Percentiles rank a stretch among this genome's conserved stretches.
These are phyloP conservation scores for Venturiaceae sp. DNA, from an alignment of 2,329 filamentous ascomycete species.

Conservation along the genomic window DNA sequence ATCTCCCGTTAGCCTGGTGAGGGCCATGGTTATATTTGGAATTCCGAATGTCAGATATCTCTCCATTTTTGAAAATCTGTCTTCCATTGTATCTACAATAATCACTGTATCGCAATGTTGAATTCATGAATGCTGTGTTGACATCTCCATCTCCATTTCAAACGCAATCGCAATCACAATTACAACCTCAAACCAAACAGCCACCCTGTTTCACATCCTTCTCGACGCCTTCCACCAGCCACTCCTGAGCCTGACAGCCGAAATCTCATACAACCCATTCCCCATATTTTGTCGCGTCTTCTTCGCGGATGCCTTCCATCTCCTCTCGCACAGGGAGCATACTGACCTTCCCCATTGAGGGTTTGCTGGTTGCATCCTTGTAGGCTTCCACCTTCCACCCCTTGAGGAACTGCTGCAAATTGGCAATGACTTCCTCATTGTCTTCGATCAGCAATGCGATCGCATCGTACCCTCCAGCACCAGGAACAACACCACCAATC, in stretches of 20 bases:
- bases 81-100: too few relatives aligned
- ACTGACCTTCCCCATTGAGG: slow-evolving; percentile 51
- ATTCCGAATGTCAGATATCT: not conserved
- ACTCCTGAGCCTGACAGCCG: not conserved
- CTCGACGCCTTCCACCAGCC: not conserved
- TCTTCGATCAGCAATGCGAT: slow-evolving; percentile 72
- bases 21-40: not conserved
- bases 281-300: slow-evolving; percentile 29
- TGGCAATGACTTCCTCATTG: slow-evolving; percentile 50
- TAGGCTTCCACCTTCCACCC: slow-evolving; percentile 44
- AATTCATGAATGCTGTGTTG: too few relatives aligned
- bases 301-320: slow-evolving; percentile 51
- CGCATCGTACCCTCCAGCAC: slow-evolving; percentile 89
- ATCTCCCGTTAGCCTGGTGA: not conserved
- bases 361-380: not conserved
- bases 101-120: too few relatives aligned
- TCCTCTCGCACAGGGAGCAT: slow-evolving; percentile 63
- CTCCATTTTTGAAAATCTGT: not conserved
- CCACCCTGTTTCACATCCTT: not conserved
- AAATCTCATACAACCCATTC: slow-evolving; percentile 18
- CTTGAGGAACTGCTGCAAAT: slow-evolving; percentile 52
- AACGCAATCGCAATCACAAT: not conserved
- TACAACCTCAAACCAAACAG: not conserved
- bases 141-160: too few relatives aligned
- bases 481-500: slow-evolving; percentile 83